A percentile compares a stretch with the other conserved stretches of the same genome.
Evolutionary conservation across 1,284 basidiomycete species (phyloP).

Genomic region (Prillingera fragicola): DNA sequence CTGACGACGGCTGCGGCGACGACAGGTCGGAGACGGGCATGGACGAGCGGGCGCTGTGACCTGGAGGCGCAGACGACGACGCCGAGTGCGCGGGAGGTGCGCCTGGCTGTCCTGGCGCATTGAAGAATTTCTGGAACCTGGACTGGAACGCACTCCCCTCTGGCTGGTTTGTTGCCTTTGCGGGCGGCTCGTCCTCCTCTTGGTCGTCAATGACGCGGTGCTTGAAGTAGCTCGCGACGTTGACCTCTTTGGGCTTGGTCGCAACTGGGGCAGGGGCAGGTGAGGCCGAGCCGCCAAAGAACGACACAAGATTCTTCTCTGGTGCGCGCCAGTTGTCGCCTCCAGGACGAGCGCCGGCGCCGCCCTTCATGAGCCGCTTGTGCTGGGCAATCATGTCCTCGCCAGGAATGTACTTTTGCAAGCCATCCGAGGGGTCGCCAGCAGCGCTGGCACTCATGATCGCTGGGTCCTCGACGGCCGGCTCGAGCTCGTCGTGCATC

Average conservation of each 20-base stretch:
- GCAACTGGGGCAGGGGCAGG: slow-evolving; percentile 5
- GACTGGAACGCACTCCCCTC: slow-evolving; percentile 25
- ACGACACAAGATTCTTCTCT: slow-evolving; percentile 27
- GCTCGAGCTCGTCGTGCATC: slow-evolving; percentile 34
- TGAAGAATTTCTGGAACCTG: slow-evolving; percentile 43
- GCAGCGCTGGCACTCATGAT: slow-evolving; percentile 15
- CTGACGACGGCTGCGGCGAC: not conserved
- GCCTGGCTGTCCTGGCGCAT: not conserved
- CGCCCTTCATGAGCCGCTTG: slow-evolving; percentile 34
- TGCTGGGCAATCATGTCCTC: slow-evolving; percentile 45
- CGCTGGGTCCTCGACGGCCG: slow-evolving; percentile 25
- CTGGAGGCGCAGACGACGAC: slow-evolving; percentile 1
- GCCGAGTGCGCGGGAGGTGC: not conserved
- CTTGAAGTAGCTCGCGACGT: slow-evolving; percentile 38
- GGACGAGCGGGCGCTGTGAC: not conserved
- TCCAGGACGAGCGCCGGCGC: slow-evolving; percentile 8
- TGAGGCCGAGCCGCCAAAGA: slow-evolving; percentile 22
- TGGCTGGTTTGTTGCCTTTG: slow-evolving; percentile 5
- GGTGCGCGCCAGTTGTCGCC: slow-evolving; percentile 17
- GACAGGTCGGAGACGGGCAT: not conserved
- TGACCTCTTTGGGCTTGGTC: slow-evolving; percentile 33
- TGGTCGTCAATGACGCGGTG: slow-evolving; percentile 20
- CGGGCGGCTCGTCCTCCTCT: slow-evolving; percentile 15
- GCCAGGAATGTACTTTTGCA: slow-evolving; percentile 36
- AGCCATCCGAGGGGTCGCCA: slow-evolving; percentile 16